Evolutionary conservation across 371 early-diverging fungal genomes (phyloP), one percentile per base, ranked within the genome.

Genomic region (Ecytonucleospora hepatopenaei): DNA sequence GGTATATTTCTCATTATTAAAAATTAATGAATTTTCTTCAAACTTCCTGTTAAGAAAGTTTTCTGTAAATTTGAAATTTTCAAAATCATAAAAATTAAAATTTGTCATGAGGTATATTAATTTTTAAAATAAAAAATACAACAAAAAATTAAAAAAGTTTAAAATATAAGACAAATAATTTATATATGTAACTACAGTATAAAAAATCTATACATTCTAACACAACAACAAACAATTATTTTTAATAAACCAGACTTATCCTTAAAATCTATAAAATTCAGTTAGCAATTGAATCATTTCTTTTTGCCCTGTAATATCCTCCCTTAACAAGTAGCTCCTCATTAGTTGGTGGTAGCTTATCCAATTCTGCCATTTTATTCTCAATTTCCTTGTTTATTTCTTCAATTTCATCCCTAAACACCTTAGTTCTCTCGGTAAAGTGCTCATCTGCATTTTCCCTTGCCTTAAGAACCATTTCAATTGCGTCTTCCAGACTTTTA

Each of bases 291-390:
- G n/a, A n/a, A n/a, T n/a, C n/a, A n/a, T n/a, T n/a, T n/a, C n/a
- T n/a, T n/a, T 40, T 8, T 40, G 8, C n/a, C 40, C 40, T 40
- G 40, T 40, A 8, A 40, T n/a, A 8, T 15, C 54, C 54, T 4
- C 56, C 54, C 31, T 65, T 65, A 23, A 12, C 62, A 2, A 67
- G 30, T 17, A 67, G 4, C 4, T 61, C 59, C 21, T 26, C 24
- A 19, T 67, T 28, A 3, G 59, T 67, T 8, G 8, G 30, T 40
- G 67, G 67, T 40, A 67, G 2, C 26, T 33, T 46, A 40, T 27
- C 30, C 30, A 67, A 34, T 27, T 46, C 40, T 46, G 15, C 26
- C 5, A 3, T 3, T 5, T 27, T n/a, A 2, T 15, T 24, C 2
- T 2, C 23, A 19, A 67, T 59, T 26, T 47, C 31, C 3, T 19